Evolutionary conservation across 1,284 basidiomycete species (phyloP).

Genomic region (Heliocybe sulcata): DNA sequence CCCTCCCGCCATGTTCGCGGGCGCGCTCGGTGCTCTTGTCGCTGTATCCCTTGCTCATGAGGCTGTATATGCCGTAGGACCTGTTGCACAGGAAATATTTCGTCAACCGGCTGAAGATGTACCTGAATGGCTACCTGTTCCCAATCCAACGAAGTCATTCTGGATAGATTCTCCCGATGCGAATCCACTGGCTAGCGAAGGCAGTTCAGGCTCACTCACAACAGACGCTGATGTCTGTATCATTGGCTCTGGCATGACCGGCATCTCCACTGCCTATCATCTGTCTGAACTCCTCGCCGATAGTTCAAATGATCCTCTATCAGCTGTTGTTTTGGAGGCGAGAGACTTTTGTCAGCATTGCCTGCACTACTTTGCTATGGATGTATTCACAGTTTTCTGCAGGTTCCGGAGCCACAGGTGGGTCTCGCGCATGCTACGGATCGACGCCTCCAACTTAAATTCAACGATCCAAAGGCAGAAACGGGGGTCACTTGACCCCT

Average conservation of each 20-base stretch:
- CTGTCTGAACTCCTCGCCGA: constrained; percentile 34
- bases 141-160: constrained; percentile 29
- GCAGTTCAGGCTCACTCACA: constrained; percentile 51
- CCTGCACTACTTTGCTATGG: background rate
- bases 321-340: constrained; percentile 62
- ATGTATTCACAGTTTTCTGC: constrained; percentile 2
- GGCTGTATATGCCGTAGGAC: background rate
- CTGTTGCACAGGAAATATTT: background rate
- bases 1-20: no score
- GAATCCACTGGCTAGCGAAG: constrained; percentile 57
- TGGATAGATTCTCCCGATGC: constrained; percentile 56
- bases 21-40: no score
- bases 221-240: constrained; percentile 63
- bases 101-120: background rate
- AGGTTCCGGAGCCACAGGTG: constrained; percentile 81
- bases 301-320: constrained; percentile 21
- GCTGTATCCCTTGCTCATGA: no score
- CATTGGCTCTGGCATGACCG: constrained; percentile 74
- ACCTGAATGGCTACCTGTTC: background rate
- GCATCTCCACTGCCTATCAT: constrained; percentile 65
- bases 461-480: constrained; percentile 43
- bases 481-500: constrained; percentile 72
- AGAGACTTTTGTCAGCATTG: constrained; percentile 65
- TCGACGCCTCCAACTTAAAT: no score
- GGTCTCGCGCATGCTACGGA: no score